Percentiles rank a stretch among this genome's conserved stretches.
These are phyloP conservation scores for Syncephalastrum monosporum DNA, from an alignment of 371 early-diverging fungal genomes.

Conservation along the genomic window DNA sequence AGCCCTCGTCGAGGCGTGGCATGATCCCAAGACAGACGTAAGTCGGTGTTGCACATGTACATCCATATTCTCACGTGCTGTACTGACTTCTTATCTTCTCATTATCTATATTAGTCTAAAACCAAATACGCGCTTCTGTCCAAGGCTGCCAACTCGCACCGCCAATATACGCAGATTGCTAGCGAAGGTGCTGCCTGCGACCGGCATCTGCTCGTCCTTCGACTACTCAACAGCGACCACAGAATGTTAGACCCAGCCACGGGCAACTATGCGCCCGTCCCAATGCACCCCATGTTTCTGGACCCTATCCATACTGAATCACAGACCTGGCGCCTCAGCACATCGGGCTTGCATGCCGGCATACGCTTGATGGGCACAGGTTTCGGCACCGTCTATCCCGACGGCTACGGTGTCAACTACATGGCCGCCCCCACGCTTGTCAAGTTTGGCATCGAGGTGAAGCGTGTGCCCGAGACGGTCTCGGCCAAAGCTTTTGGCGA, in stretches of 20 bases:
- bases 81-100: too few species aligned
- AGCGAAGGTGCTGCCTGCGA: conserved; percentile 80
- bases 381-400: conserved; percentile 70
- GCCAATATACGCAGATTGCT: conserved; percentile 62
- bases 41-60: neutral
- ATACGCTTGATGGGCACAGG: conserved; percentile 76
- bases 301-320: conserved; percentile 72
- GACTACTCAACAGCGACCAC: conserved; percentile 48
- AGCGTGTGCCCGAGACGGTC: conserved; percentile 48
- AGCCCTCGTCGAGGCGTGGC: conserved; percentile 60
- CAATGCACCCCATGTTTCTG: conserved; percentile 66
- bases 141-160: conserved; percentile 67
- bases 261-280: conserved; percentile 19
- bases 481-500: conserved; percentile 48
- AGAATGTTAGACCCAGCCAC: conserved; percentile 17
- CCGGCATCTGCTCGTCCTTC: conserved; percentile 82
- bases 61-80: neutral
- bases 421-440: conserved; percentile 63
- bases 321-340: conserved; percentile 69
- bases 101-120: conserved; percentile 20
- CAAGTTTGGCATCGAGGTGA: conserved; percentile 84
- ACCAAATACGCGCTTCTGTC: conserved; percentile 60
- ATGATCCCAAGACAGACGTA: conserved; percentile 18
- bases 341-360: conserved; percentile 75
- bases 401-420: conserved; percentile 93